phyloP scores from a whole-genome alignment of 2,329 filamentous ascomycete genomes.

The Plectosphaerella sp. region DNA sequence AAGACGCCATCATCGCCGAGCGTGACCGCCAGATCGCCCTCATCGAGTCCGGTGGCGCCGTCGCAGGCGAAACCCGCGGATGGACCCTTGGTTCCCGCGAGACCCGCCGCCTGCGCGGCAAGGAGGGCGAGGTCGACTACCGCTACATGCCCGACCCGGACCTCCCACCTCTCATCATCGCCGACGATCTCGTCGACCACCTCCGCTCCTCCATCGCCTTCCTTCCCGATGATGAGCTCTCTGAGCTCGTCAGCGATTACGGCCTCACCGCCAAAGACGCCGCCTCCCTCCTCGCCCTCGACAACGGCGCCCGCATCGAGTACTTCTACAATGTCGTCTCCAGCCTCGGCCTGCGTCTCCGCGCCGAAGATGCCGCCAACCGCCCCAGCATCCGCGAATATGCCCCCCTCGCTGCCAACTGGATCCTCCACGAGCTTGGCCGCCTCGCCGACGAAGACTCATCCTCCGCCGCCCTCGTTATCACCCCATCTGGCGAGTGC shows the following conservation, averaged over 20 bases:
- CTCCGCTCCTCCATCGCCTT: conserved; percentile 61
- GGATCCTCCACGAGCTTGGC: conserved; percentile 73
- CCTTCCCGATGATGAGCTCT: conserved; percentile 66
- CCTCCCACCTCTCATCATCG: conserved; percentile 73
- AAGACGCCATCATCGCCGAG: conserved; percentile 91
- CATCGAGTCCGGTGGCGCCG: conserved; percentile 67
- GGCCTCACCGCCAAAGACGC: conserved; percentile 78
- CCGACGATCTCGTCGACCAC: conserved; percentile 61
- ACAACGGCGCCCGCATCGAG: conserved; percentile 74
- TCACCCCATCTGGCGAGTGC: conserved; percentile 43
- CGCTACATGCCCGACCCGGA: conserved; percentile 98
- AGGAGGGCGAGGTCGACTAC: conserved; percentile 97
- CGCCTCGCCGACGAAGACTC: conserved; percentile 46
- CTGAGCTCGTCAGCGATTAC: conserved; percentile 57
- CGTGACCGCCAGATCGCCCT: conserved; percentile 81
- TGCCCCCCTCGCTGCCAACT: conserved; percentile 52
- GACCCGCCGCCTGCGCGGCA: conserved; percentile 78
- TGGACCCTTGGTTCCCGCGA: conserved; percentile 84
- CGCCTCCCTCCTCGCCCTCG: conserved; percentile 69
- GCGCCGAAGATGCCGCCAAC: conserved; percentile 3
- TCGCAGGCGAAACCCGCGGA: conserved; percentile 85
- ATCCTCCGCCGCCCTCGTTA: conserved; percentile 17
- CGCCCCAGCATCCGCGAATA: conserved; percentile 25
- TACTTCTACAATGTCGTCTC: conserved; percentile 71
- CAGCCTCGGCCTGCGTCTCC: conserved; percentile 28